Evolutionary conservation across 2,329 filamentous ascomycete genomes (phyloP).

Genomic region (Ceratocystis lukuohia): DNA sequence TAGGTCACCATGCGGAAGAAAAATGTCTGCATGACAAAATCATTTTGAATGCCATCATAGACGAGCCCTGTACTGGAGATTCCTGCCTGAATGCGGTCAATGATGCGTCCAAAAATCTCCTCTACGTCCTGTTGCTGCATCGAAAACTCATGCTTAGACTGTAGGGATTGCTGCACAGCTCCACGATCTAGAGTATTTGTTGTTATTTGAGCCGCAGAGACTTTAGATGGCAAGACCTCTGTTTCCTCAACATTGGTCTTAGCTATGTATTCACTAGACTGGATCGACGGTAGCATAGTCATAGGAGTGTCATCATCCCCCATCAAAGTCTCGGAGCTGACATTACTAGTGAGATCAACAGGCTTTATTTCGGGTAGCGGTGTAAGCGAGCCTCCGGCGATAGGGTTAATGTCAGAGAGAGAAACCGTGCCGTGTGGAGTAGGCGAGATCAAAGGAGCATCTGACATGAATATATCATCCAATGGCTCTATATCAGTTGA

Average conservation of each 20-base stretch:
- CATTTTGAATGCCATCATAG: conserved; percentile 58
- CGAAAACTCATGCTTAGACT: conserved; percentile 22
- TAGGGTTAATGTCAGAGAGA: conserved; percentile 15
- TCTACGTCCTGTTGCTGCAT: conserved; percentile 75
- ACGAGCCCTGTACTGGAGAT: conserved; percentile 59
- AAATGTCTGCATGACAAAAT: conserved; percentile 61
- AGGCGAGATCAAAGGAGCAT: conserved; percentile 7
- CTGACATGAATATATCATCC: conserved; percentile 14
- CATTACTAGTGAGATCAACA: conserved; percentile 4
- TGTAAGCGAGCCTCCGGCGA: conserved; percentile 8
- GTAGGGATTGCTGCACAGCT: conserved; percentile 34
- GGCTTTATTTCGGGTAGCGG: neutral
- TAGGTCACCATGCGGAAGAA: conserved; percentile 50
- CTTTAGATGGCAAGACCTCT: neutral
- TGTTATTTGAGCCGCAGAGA: neutral
- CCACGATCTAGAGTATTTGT: conserved; percentile 22
- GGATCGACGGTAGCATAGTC: neutral
- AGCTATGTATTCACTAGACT: neutral
- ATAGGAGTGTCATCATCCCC: conserved; percentile 12
- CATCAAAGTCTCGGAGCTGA: conserved; percentile 14
- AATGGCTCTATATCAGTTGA: neutral
- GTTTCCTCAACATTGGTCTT: neutral
- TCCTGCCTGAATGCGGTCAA: conserved; percentile 81
- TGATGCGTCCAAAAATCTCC: conserved; percentile 85
- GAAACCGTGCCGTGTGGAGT: conserved; percentile 9